phyloP scores from a whole-genome alignment of 768 basidiomycete species.

The Tephrocybe sp. region DNA sequence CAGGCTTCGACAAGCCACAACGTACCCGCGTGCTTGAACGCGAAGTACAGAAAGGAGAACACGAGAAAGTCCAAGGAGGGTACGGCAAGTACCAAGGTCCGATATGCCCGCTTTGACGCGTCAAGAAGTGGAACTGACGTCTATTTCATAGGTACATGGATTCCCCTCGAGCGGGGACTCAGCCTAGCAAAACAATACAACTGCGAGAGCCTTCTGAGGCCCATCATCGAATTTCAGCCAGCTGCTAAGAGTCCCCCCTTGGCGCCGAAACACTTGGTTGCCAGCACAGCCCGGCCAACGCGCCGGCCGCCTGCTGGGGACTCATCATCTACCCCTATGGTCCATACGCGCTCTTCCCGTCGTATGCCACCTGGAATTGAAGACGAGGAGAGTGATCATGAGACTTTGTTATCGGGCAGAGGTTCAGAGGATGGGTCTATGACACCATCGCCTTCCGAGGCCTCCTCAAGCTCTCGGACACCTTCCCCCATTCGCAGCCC shows the following conservation, averaged over 20 bases:
- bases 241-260: constrained; percentile 88
- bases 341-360: constrained; percentile 62
- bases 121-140: constrained; percentile 6
- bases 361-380: constrained; percentile 43
- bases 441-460: constrained; percentile 86
- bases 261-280: constrained; percentile 93
- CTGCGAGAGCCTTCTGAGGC: constrained; percentile 80
- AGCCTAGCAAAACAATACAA: constrained; percentile 89
- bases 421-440: constrained; percentile 87
- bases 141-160: constrained; percentile 82
- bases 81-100: constrained; percentile 99
- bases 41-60: constrained; percentile 97
- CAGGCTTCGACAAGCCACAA: constrained; percentile 98
- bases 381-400: constrained; percentile 61
- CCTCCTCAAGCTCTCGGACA: constrained; percentile 86
- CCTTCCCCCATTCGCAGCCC: constrained; percentile 82
- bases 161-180: constrained; percentile 90
- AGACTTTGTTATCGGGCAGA: constrained; percentile 55
- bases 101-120: constrained; percentile 21
- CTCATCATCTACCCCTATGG: constrained; percentile 29
- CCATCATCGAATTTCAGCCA: constrained; percentile 93
- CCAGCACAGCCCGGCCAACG: constrained; percentile 54
- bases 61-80: constrained; percentile 99
- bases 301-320: constrained; percentile 42
- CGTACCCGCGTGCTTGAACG: constrained; percentile 95